Base-by-base conservation (phyloP, 768 basidiomycete genomes). In the Mrakia frigida region DNA sequence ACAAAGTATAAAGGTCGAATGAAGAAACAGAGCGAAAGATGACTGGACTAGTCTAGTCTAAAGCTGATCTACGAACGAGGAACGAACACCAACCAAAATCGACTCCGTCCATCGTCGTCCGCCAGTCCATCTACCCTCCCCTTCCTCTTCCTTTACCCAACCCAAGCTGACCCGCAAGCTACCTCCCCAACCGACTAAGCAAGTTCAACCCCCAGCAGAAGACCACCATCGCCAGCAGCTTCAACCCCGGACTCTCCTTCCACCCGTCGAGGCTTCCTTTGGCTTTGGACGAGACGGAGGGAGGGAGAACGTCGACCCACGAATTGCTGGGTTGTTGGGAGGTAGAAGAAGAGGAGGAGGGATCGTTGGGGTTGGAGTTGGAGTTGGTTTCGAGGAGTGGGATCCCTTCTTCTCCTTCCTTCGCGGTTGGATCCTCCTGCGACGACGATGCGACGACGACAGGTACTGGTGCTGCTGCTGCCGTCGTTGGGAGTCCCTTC, bases 171-270 rank as follows among this genome's bases (percentile, higher is more conserved):
- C 56, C 9, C 46, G 2, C 2, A 50, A 2, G 16, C 46, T 10
- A n/a, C 9, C 28, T 28, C 2, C 10, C 25, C 56, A 13, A 25
- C 28, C 59, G 74, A 21, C 56, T 61, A 31, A 68, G 46, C 63
- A 74, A 28, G 74, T 74, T 74, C 37, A 74, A 60, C 39, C 50
- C 65, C 74, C 74, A 74, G 65, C 74, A 74, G 18, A 65, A 41
- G 33, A 74, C 35, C 46, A 67, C 23, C 63, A 74, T 65, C 35
- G 41, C 74, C 31, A 33, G 43, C 41, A 74, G 35, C 61, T 74
- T 74, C n/a, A 46, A 60, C n/a, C 56, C 63, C 6, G 61, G 37
- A 46, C 31, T 74, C 10, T 50, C 65, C 14, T 18, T 25, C 1
- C 37, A 43, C 18, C 14, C 46, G 13, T 14, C 46, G 46, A 50